Evolutionary conservation across 2,329 filamentous ascomycete species (phyloP).

Genomic region (Monosporascus sp.): DNA sequence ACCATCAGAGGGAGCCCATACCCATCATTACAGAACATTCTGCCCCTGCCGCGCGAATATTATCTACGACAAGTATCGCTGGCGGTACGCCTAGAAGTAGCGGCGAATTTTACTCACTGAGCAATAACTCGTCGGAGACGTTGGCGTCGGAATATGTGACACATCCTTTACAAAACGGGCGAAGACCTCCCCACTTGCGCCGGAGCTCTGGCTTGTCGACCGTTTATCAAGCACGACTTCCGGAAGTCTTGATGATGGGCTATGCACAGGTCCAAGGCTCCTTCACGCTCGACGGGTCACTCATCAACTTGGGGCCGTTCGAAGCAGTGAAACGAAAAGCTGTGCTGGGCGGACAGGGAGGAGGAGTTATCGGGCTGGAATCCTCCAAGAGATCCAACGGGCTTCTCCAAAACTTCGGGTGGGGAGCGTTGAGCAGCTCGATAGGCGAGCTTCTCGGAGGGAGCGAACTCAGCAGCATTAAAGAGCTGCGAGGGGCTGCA

Average conservation of each 20-base stretch:
- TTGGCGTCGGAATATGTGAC: slow-evolving; percentile 81
- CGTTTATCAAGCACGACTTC: slow-evolving; percentile 41
- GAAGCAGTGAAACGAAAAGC: slow-evolving; percentile 95
- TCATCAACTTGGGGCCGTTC: slow-evolving; percentile 84
- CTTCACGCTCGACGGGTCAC: slow-evolving; percentile 84
- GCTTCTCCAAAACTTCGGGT: slow-evolving; percentile 78
- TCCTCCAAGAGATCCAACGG: slow-evolving; percentile 68
- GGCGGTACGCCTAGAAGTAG: slow-evolving; percentile 82
- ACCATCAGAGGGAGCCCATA: slow-evolving; percentile 39
- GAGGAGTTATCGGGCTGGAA: slow-evolving; percentile 79
- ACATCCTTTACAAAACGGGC: slow-evolving; percentile 35
- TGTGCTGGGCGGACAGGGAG: slow-evolving; percentile 80
- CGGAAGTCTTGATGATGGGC: slow-evolving; percentile 93
- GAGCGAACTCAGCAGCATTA: slow-evolving; percentile 85
- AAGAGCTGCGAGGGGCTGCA: slow-evolving; percentile 86
- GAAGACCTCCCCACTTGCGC: slow-evolving; percentile 40
- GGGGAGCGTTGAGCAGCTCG: slow-evolving; percentile 82
- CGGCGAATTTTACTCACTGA: slow-evolving; percentile 89
- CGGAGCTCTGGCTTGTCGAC: slow-evolving; percentile 39
- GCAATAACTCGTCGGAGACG: slow-evolving; percentile 93
- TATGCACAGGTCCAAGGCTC: slow-evolving; percentile 92
- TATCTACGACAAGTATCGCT: slow-evolving; percentile 71
- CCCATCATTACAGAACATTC: slow-evolving; percentile 52
- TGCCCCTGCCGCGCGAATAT: slow-evolving; percentile 59
- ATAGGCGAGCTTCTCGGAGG: slow-evolving; percentile 82